Conservation (phyloP, 139 green algal genomes). For the Auxenochlorella pyrenoidosa region DNA sequence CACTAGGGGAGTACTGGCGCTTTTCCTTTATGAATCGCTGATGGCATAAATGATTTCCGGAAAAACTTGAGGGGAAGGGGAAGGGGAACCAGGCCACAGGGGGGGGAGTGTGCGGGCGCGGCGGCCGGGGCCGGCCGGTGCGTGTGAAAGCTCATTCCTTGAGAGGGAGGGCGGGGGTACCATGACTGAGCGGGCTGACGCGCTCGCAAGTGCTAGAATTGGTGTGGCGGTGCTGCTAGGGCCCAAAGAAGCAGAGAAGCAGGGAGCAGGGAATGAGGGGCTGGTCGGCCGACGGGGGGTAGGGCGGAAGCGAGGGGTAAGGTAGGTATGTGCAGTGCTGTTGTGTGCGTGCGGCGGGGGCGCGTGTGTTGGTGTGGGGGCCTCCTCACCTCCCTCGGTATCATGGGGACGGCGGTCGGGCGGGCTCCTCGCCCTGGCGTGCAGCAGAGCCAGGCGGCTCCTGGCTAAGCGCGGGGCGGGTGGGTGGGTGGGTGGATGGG, state of each 20-base stretch:
- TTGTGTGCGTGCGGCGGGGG: not conserved
- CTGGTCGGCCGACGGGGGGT: not conserved
- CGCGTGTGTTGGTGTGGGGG: not conserved
- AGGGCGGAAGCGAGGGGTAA: not conserved
- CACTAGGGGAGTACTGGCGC: constrained; percentile 2
- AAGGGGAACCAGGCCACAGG: not conserved
- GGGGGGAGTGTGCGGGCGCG: not conserved
- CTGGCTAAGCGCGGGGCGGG: not conserved
- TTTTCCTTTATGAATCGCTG: constrained; percentile 9
- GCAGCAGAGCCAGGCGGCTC: not conserved
- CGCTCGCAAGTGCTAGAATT: constrained; percentile 37
- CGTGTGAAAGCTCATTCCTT: not conserved
- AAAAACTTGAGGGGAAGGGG: constrained; percentile 8
- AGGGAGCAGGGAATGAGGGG: constrained; percentile 4
- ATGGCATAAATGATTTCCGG: constrained; percentile 2
- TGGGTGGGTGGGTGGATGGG: not conserved
- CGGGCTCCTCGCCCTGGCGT: not conserved
- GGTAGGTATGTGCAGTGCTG: constrained; percentile 3
- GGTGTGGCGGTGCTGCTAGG: constrained; percentile 8
- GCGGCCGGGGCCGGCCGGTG: not conserved
- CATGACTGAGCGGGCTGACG: constrained; percentile 26
- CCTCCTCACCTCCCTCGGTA: constrained; percentile 10
- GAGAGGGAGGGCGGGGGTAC: not conserved
- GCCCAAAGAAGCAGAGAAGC: constrained; percentile 10
- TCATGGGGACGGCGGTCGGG: not conserved